These are phyloP conservation scores for Auricularia sp. DNA, from an alignment of 768 basidiomycete genomes.

Conservation along the genomic window DNA sequence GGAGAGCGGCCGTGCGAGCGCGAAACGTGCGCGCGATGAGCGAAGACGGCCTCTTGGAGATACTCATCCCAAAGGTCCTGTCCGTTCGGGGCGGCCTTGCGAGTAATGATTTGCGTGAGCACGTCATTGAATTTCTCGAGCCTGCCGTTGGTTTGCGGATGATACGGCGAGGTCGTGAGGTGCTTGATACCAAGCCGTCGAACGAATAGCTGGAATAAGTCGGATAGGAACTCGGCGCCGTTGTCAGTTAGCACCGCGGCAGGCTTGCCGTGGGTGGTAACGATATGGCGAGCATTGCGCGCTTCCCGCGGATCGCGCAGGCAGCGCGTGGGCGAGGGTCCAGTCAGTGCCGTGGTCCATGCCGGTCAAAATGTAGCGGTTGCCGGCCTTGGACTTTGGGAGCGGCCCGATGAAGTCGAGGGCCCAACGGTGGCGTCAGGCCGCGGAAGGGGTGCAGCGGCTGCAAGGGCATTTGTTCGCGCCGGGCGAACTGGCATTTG, in stretches of 20 bases:
- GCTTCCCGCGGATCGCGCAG: slow-evolving; percentile 2
- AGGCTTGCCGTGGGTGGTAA: slow-evolving; percentile 11
- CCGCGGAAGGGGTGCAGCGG: slow-evolving; percentile 15
- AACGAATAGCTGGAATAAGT: slow-evolving; percentile 1
- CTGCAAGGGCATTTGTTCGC: slow-evolving; percentile 8
- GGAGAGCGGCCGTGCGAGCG: slow-evolving; percentile 10
- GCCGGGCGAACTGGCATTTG: slow-evolving; percentile 14
- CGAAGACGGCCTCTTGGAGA: slow-evolving; percentile 13
- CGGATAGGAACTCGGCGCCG: slow-evolving; percentile 16
- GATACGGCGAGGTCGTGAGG: slow-evolving; percentile 11
- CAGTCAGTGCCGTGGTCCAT: slow-evolving; percentile 11
- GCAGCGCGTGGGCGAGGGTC: slow-evolving; percentile 6
- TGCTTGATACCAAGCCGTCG: slow-evolving; percentile 10
- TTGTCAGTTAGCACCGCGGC: slow-evolving; percentile 14
- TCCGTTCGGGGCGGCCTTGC: slow-evolving; percentile 6
- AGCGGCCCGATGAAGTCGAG: slow-evolving; percentile 17
- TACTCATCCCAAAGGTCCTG: slow-evolving; percentile 11
- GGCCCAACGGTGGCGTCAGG: slow-evolving; percentile 12
- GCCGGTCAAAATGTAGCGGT: slow-evolving; percentile 12
- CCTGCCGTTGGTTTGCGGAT: not conserved
- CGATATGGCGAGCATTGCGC: slow-evolving; percentile 6
- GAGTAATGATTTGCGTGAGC: slow-evolving; percentile 10
- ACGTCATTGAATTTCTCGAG: not conserved
- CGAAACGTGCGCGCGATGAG: slow-evolving; percentile 12
- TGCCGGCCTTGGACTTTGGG: slow-evolving; percentile 8